Base-by-base conservation (phyloP, 306 rosid genomes). In the Pterocarpus santalinus region DNA sequence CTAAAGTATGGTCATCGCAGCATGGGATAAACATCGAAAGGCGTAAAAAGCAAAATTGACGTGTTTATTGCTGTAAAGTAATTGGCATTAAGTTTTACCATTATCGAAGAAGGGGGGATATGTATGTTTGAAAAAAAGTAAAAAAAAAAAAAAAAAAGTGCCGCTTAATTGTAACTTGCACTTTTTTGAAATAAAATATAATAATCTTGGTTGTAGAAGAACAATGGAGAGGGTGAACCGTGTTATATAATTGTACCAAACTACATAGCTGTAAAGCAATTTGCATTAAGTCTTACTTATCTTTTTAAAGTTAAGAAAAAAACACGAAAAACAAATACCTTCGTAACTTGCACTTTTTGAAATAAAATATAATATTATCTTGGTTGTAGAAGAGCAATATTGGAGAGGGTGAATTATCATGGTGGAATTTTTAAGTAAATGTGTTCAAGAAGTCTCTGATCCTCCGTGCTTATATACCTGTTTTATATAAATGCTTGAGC, bases 401-500 rank as follows among this genome's bases (percentile, higher is more conserved):
- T 22, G 15, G 55, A 71, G 51, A 58, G 16, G 46, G 60, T 80
- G 57, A 72, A 78, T 52, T 52, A 52, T 66, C 47, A 70, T 56
- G 57, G 41, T 63, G 69, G 53, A 78, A 80, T 67, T 58, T 80
- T 68, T 3, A 47, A 65, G 82, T 46, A 72, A 72, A 76, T 52
- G 82, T 70, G 67, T 51, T 67, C 49, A 65, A 53, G 73, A 82
- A 47, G 28, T 32, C 49, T 56, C 83, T 44, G 38, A 7, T 81
- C 46, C 46, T 72, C 56, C 9, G 69, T 53, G 73, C 32, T 81
- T 76, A 5, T 22, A 22, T 43, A 77, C 88, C 86, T 79, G 87
- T 85, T 83, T 80, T 83, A 84, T 22, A 22, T 22, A 22, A 90
- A 86, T 86, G 87, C 85, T 78, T 36, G 33, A 81, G 92, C 97